Conservation (phyloP, 805 yeast genomes). For the Hanseniaspora hatyaiensis region DNA sequence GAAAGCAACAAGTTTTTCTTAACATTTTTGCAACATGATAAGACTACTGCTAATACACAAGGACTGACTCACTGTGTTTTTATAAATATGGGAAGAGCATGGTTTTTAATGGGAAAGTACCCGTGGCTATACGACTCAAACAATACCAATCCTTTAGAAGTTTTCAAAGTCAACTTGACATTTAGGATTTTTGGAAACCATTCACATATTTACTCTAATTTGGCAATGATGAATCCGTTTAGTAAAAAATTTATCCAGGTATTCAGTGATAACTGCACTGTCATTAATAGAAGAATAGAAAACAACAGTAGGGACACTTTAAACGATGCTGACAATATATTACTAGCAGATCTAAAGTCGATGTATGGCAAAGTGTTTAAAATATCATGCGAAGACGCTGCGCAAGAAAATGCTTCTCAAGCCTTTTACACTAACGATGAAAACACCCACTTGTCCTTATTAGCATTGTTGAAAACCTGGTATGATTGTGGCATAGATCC, state of each 20-base stretch:
- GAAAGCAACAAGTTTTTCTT: conserved; percentile 66
- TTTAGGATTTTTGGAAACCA: conserved; percentile 82
- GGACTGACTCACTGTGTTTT: conserved; percentile 98
- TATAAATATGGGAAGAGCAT: conserved; percentile 91
- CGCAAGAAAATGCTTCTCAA: too few relatives aligned
- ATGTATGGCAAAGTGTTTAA: conserved; percentile 75
- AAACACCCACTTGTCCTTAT: conserved; percentile 77
- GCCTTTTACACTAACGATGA: too few relatives aligned
- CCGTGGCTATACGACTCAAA: conserved; percentile 57
- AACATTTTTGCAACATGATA: conserved; percentile 81
- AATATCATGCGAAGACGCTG: too few relatives aligned
- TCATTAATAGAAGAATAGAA: conserved; percentile 71
- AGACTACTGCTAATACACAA: conserved; percentile 94
- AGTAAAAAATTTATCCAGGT: conserved; percentile 87
- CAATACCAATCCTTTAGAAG: conserved; percentile 74
- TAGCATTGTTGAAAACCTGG: conserved; percentile 95
- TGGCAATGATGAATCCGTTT: conserved; percentile 89
- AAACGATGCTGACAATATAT: conserved; percentile 43
- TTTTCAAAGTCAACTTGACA: conserved; percentile 89
- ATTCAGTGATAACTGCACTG: conserved; percentile 75
- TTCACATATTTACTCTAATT: conserved; percentile 97
- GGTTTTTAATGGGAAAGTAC: conserved; percentile 71
- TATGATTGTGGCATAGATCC: conserved; percentile 72
- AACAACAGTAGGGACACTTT: conserved; percentile 50
- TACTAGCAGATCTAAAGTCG: conserved; percentile 43